Evolutionary conservation across 352 stramenopile species (phyloP).

Genomic region (Phytophthora lateralis): DNA sequence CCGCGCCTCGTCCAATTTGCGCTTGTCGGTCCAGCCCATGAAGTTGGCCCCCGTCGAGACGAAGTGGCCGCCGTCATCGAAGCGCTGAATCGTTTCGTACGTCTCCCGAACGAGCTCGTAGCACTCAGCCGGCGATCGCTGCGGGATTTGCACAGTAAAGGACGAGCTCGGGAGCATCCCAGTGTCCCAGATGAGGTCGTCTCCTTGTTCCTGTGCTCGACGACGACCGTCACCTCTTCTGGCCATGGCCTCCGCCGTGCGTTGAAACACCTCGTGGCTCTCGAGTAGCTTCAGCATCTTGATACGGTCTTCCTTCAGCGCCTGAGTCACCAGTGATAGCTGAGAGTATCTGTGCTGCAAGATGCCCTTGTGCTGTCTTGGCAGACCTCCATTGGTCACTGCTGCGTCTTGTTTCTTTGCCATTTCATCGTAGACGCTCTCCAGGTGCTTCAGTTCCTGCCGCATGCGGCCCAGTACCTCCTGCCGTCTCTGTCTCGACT

Average conservation of each 20-base stretch:
- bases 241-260: constrained; percentile 33
- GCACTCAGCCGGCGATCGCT: constrained; percentile 33
- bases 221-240: constrained; percentile 10
- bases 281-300: constrained; percentile 39
- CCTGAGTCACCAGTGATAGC: constrained; percentile 40
- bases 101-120: constrained; percentile 65
- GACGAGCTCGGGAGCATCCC: constrained; percentile 44
- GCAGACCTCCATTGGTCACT: not conserved
- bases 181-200: constrained; percentile 28
- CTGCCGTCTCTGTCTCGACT: constrained; percentile 47
- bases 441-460: constrained; percentile 53
- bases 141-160: constrained; percentile 30
- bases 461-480: constrained; percentile 44
- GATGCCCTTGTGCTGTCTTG: not conserved
- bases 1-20: constrained; percentile 39
- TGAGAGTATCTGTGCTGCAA: constrained; percentile 40
- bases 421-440: constrained; percentile 50
- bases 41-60: constrained; percentile 40
- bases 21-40: constrained; percentile 60
- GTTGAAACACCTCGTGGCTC: constrained; percentile 42
- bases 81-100: constrained; percentile 54
- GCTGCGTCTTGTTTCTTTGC: constrained; percentile 22
- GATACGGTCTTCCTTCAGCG: constrained; percentile 48
- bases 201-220: not conserved
- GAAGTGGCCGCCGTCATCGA: constrained; percentile 42